These are phyloP conservation scores for Botrytis porri DNA, from an alignment of 2,329 filamentous ascomycete species.

Conservation along the genomic window DNA sequence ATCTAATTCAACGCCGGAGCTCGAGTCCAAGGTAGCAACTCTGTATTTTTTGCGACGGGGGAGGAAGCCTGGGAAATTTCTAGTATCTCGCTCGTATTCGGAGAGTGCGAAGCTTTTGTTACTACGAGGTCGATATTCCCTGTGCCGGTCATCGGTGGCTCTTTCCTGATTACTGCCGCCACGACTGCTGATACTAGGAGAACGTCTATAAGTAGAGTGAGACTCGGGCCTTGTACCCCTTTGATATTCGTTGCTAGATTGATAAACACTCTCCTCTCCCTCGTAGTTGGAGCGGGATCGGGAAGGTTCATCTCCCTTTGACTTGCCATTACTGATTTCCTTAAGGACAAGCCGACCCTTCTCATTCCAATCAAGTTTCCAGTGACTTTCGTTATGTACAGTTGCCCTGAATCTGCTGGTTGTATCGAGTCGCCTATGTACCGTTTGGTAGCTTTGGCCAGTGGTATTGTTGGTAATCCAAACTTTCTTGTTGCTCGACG, in stretches of 20 bases:
- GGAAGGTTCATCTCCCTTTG: not conserved
- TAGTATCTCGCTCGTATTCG: not conserved
- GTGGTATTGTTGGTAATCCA: not conserved
- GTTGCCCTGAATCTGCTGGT: not conserved
- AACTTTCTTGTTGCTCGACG: not conserved
- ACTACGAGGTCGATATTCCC: not conserved
- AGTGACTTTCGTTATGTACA: not conserved
- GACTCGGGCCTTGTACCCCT: not conserved
- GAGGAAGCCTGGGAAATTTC: not conserved
- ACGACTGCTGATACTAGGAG: not conserved
- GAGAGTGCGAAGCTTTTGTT: not conserved
- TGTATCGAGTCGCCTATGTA: not conserved
- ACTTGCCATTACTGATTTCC: not conserved
- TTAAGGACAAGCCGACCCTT: not conserved
- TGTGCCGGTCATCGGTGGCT: not conserved
- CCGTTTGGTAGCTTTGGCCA: not conserved
- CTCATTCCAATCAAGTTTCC: not conserved
- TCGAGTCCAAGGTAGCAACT: no score
- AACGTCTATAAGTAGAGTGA: not conserved
- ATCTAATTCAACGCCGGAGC: not conserved
- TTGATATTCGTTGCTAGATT: not conserved
- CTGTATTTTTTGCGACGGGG: not conserved
- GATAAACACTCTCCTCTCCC: not conserved
- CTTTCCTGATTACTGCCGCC: not conserved
- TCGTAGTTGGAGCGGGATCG: not conserved